Base-by-base conservation (phyloP, 2,329 filamentous ascomycete species). In the Calonectria crousiana region DNA sequence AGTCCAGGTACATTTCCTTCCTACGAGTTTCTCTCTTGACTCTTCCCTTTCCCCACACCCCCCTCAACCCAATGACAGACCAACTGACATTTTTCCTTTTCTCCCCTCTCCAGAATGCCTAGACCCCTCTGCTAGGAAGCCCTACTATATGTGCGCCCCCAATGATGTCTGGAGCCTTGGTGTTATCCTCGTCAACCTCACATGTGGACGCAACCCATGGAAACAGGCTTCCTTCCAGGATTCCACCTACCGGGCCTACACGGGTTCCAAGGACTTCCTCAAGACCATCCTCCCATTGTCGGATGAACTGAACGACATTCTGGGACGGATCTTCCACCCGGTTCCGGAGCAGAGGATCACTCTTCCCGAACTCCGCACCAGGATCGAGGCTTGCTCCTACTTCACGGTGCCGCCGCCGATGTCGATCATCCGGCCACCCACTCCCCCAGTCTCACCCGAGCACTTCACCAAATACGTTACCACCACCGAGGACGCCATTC, bases 151-250 rank as follows among this genome's bases (percentile, higher is more conserved):
- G 78, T 98, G 96, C 78, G 95, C 95, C 67, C 95, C 96, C 72
- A 99, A 98, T 87, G 97, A 99, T 85, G 93, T 98, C 80, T 99
- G 97, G 97, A 96, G 95, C 82, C 91, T 99, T n/a, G 97, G 97
- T 79, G 96, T 99, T 68, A 98, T 99, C 83, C 90, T 99, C 75
- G 95, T 99, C 81, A 99, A 99, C 88, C 90, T 99, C 79, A 98
- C 95, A 67, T 99, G 97, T 87, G 97, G 97, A 83, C 95, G 97
- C 84, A 99, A 99, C 86, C 97, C 97, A 74, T 99, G 97, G 97
- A 98, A 98, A 88, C 94, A 97, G 84, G 97, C 97, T 75, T 98
- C 95, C 16, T 89, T 92, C 79, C 95, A 98, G 84, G 97, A 99
- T 85, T 95, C 95, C 77, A 98, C 97, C 58, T 99, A 98, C 90